A percentile compares a stretch with the other conserved stretches of the same genome.
These are phyloP conservation scores for Sedum album DNA, from an alignment of 164 flowering plant genomes.

Conservation along the genomic window DNA sequence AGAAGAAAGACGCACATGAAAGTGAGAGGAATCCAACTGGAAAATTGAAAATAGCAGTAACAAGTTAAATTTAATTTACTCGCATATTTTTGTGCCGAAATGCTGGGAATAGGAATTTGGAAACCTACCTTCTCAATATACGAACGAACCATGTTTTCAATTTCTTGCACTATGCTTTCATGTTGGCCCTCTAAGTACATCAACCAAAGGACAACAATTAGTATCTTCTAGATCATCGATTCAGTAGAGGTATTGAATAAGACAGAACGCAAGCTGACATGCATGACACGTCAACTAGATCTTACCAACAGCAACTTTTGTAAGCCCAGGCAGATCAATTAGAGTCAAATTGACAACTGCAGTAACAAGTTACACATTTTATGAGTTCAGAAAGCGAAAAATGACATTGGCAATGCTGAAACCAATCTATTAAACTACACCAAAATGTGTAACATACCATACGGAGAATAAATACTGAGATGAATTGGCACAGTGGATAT, in stretches of 20 bases:
- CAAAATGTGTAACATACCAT: neutral
- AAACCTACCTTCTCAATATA: neutral
- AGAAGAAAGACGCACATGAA: neutral
- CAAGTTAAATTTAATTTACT: too few species aligned
- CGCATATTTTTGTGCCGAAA: too few species aligned
- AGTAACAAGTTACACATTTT: neutral
- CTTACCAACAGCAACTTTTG: constrained; percentile 47
- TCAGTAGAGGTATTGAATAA: too few species aligned
- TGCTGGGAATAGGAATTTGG: too few species aligned
- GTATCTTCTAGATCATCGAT: too few species aligned
- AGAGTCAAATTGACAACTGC: neutral
- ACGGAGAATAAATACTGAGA: neutral
- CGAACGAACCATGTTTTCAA: neutral
- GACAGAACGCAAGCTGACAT: too few species aligned
- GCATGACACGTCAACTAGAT: too few species aligned
- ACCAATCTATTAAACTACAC: neutral
- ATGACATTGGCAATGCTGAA: neutral
- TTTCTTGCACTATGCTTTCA: neutral
- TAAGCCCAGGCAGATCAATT: constrained; percentile 15
- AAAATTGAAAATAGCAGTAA: too few species aligned
- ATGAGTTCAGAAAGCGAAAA: too few species aligned
- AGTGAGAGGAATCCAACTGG: too few species aligned
- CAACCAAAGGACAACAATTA: neutral
- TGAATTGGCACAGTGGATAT: neutral
- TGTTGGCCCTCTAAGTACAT: neutral